These are phyloP conservation scores for Aspergillus puulaauensis DNA, from an alignment of 2,329 filamentous ascomycete genomes.

Conservation along the genomic window DNA sequence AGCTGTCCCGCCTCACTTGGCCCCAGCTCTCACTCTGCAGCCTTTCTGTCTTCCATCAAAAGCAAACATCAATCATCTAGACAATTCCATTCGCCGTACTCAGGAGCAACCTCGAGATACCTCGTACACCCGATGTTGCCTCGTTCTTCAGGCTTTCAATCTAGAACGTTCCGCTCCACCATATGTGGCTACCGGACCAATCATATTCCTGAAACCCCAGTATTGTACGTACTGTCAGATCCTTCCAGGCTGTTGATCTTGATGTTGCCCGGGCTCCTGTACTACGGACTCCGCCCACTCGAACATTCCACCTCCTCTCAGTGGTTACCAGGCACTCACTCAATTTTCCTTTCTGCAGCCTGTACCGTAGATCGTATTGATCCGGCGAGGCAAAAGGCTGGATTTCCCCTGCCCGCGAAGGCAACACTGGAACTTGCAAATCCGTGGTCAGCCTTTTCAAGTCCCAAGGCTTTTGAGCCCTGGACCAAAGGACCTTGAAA, in stretches of 20 bases:
- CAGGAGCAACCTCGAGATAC: too few species aligned
- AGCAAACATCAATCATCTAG: neutral
- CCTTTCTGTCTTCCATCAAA: neutral
- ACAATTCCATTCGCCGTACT: neutral
- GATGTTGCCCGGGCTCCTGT: neutral
- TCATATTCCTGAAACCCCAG: neutral
- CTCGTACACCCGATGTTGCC: neutral
- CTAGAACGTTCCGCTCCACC: slow-evolving; percentile 36
- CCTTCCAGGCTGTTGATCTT: neutral
- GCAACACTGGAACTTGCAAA: neutral
- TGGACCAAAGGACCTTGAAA: neutral
- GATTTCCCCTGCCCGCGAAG: neutral
- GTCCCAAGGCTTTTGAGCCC: neutral
- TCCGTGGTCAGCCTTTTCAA: too few species aligned
- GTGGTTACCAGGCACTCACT: neutral
- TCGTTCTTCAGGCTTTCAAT: slow-evolving; percentile 22
- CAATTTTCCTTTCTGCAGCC: neutral
- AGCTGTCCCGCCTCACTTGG: neutral
- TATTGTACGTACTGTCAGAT: slow-evolving; percentile 12
- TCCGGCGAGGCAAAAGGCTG: neutral
- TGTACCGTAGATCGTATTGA: too few species aligned
- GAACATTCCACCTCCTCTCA: slow-evolving; percentile 8
- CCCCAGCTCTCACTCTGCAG: neutral
- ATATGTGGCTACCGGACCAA: slow-evolving; percentile 12
- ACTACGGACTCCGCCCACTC: slow-evolving; percentile 1